These are phyloP conservation scores for Cyclanthera cordifolia DNA, from an alignment of 306 rosid genomes.

Conservation along the genomic window DNA sequence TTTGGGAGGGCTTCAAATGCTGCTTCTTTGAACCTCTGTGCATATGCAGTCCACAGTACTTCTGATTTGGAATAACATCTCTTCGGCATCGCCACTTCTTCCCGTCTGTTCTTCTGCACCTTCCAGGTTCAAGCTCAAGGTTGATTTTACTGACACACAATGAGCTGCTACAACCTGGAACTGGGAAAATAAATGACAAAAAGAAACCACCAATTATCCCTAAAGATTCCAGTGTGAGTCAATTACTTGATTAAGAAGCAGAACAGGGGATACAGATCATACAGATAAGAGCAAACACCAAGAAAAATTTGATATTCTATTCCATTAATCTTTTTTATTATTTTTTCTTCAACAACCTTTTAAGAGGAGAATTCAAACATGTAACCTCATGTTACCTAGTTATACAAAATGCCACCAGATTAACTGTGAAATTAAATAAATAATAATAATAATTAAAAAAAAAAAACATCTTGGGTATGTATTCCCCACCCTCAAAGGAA, in stretches of 20 bases:
- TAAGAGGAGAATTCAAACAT: too few relatives aligned
- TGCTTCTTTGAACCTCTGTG: constrained; percentile 73
- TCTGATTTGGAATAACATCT: constrained; percentile 43
- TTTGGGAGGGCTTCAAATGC: constrained; percentile 13
- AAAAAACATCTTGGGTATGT: background rate
- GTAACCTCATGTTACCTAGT: too few relatives aligned
- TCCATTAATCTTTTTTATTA: too few relatives aligned
- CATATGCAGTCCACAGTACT: constrained; percentile 63
- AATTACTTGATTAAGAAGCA: background rate
- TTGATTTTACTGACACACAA: constrained; percentile 18
- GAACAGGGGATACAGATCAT: background rate
- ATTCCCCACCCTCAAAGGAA: background rate
- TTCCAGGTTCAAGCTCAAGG: constrained; percentile 36
- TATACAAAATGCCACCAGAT: too few relatives aligned
- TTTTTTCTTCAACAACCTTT: too few relatives aligned
- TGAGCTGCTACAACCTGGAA: constrained; percentile 30
- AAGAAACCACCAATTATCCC: background rate
- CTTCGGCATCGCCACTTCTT: constrained; percentile 81
- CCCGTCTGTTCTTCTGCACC: constrained; percentile 87
- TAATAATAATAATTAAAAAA: too few relatives aligned
- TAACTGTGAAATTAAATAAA: background rate
- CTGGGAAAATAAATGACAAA: constrained; percentile 24
- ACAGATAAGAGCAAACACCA: background rate
- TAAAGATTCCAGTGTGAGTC: background rate
- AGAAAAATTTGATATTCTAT: background rate